Evolutionary conservation across 1,284 basidiomycete species (phyloP), one percentile per base, ranked within the genome.

Genomic region (Apiotrichum porosum): DNA sequence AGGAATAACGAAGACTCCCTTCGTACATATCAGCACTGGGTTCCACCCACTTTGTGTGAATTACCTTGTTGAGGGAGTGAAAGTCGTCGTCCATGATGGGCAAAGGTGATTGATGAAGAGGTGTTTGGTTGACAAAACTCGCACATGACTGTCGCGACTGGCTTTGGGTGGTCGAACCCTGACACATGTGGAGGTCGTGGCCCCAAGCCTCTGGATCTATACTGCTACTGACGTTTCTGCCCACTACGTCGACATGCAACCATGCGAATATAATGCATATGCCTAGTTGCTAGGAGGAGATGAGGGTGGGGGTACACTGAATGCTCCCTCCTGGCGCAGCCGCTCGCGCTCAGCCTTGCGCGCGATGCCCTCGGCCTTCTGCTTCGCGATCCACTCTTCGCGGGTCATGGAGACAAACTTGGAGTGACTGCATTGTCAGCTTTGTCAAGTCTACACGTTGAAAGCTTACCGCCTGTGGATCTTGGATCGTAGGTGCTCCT

Each of bases 401-500:
- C 47, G 28, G 5, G 26, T 37, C 24, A 49, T 38, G 13, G 21
- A 40, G 0, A 34, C 19, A 21, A 42, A 45, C 39, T 40, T 44
- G 2, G 44, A 34, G 35, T 34, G 44, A 10, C 45, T 47, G 21
- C 12, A 18, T 6, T 3, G 30, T 46, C 18, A 42, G 40, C 34
- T 6, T 37, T 41, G 31, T 47, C 19, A 37, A 14, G 35, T 10
- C n/a, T n/a, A n/a, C n/a, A n/a, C n/a, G n/a, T n/a, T n/a, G n/a
- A n/a, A n/a, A n/a, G 10, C 66, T 44, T 48, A 68, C 66, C 61
- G 42, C 54, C 77, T 77, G 66, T 92, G 89, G 6, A 71, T 48
- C 40, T 80, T 81, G 21, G 82, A 83, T 34, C 73, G 75, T 31
- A 76, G 61, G 69, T 94, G 90, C 0, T 65, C 70, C 0, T 79